Evolutionary conservation across 306 rosid species (phyloP), one percentile per base, ranked within the genome.

Genomic region (Oxytropis ochrocephala): DNA sequence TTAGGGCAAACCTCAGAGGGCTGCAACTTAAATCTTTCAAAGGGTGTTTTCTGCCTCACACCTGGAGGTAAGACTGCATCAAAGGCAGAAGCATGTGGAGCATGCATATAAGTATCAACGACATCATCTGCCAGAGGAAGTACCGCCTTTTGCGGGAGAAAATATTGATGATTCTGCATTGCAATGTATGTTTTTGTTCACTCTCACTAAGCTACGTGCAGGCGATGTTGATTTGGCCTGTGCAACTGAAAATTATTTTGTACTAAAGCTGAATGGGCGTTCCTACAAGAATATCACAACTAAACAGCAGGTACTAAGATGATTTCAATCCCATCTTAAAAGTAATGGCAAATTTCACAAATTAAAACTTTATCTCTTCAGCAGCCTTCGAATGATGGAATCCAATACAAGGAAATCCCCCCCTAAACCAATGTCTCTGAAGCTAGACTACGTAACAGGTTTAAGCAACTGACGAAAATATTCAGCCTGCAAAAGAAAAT

Each of bases 401-500:
- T 80, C 69, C 81, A 78, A 84, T 74, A 46, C 52, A 84, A 79
- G 62, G 72, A 57, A 86, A 82, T 65, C 77, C 72, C 70, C 58
- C 85, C 74, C 79, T 70, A 88, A 73, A 82, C 83, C 82, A 81
- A 70, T 32, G 67, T 77, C 63, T 52, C 71, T 44, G 27, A 61
- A 41, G 50, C 38, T 72, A 81, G 79, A 88, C 98, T 93, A 93
- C 98, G 98, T 92, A 69, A 92, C 96, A 80, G 98, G 98, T 71
- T 92, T 92, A 52, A 92, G 96, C 87, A 92, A 86, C 80, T 92
- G 98, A 80, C 98, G 98, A 48, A 92, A 92, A 72, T 92, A 92
- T 69, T 92, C 96, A 38, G 98, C 97, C 97, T 93, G 96, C 64
- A 82, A 60, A 7, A 77, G 33, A 62, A 79, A 73, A 55, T 61